Conservation (phyloP, 2,329 filamentous ascomycete species). For the Venturia pyrina region DNA sequence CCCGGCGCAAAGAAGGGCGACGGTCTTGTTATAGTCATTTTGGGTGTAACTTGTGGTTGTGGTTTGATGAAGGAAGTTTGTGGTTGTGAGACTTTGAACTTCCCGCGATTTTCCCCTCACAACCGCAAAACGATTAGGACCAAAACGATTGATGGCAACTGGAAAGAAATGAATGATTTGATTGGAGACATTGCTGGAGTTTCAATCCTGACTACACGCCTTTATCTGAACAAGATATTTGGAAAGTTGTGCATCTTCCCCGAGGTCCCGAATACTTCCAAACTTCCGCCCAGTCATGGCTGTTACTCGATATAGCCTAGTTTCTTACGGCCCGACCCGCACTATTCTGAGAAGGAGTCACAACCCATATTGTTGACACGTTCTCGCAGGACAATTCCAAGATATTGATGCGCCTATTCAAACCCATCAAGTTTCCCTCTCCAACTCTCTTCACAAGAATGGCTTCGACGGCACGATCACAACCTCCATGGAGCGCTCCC, state of each 20-base stretch:
- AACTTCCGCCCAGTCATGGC: not conserved
- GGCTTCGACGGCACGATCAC: slow-evolving; percentile 19
- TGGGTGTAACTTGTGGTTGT: not conserved
- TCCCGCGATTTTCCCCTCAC: too few relatives aligned
- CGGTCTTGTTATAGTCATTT: slow-evolving; percentile 14
- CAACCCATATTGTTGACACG: not conserved
- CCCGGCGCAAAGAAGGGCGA: slow-evolving; percentile 77
- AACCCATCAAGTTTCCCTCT: not conserved
- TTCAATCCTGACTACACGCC: too few relatives aligned
- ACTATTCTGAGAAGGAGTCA: not conserved
- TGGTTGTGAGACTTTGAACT: too few relatives aligned
- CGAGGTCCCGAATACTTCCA: not conserved
- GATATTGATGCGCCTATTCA: not conserved
- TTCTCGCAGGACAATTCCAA: not conserved
- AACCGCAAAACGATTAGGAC: too few relatives aligned
- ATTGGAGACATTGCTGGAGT: too few relatives aligned
- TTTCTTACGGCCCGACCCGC: not conserved
- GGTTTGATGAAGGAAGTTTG: too few relatives aligned
- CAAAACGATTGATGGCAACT: too few relatives aligned
- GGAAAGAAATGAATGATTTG: too few relatives aligned
- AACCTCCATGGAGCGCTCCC: slow-evolving; percentile 30
- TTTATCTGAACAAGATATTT: too few relatives aligned
- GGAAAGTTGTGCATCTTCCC: too few relatives aligned
- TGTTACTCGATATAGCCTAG: not conserved
- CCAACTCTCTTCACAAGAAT: not conserved